Base-by-base conservation (phyloP, 2,329 filamentous ascomycete genomes). In the Claviceps pazoutovae region DNA sequence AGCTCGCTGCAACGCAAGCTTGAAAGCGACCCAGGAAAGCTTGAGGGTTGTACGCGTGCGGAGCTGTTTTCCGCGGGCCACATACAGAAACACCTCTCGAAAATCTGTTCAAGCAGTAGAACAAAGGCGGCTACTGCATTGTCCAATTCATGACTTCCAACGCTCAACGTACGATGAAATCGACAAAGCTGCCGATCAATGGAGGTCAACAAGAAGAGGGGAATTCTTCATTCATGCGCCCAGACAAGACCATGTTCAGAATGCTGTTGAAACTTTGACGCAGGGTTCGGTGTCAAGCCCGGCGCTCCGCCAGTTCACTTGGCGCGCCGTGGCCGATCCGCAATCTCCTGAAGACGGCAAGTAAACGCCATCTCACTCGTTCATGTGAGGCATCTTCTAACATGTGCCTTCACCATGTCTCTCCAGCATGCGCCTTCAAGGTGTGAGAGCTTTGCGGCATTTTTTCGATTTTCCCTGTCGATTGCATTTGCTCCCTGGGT, bases 281-380 rank as follows among this genome's bases (percentile, higher is more conserved):
- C 51, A 52, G 47, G 36, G 50, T 51, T 38, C 38, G 46, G 17
- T 45, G 45, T 52, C 46, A 43, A 41, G 42, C 49, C 39, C 34
- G 47, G 16, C 17, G n/a, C 11, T 21, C 23, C 26, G 48, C 26
- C 30, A 34, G 39, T 26, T 26, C 48, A 44, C 26, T 49, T 44
- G 48, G 26, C 30, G 48, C 30, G 48, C 48, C 41, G 26, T 14
- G 23, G 23, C 17, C 26, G 41, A 44, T 49, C 48, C 23, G 46
- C 44, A 46, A 34, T 49, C 41, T 9, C 48, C 26, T 36, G 26
- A 21, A 48, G 37, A 30, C 46, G 21, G 21, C 21, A 26, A 17
- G 46, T 5, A 48, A 39, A n/a, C 8, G 46, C 5, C 19, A 21
- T 37, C 17, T 44, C 48, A 17, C 44, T 36, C 48, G 17, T 37